Conservation (phyloP, 495 filamentous ascomycete genomes). For the Aspergillus homomorphus region DNA sequence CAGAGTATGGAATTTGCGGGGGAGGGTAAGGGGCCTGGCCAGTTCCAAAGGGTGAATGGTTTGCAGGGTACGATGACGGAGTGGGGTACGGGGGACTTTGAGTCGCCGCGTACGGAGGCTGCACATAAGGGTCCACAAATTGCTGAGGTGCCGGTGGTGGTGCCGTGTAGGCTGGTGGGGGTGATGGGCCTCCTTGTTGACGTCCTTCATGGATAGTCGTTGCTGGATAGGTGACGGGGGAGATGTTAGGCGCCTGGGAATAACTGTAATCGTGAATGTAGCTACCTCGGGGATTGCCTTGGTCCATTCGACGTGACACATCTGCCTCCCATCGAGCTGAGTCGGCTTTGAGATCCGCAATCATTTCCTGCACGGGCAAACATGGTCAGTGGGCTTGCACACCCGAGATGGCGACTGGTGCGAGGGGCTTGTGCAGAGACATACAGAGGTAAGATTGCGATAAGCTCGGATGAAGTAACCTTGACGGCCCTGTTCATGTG, state of each 20-base stretch:
- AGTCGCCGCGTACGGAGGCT: conserved; percentile 34
- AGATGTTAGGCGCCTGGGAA: conserved; percentile 38
- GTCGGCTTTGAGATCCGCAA: conserved; percentile 79
- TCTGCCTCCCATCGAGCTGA: conserved; percentile 78
- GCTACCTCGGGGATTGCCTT: conserved; percentile 47
- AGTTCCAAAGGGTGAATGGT: conserved; percentile 39
- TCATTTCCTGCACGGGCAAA: conserved; percentile 67
- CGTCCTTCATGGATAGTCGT: conserved; percentile 37
- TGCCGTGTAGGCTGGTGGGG: conserved; percentile 39
- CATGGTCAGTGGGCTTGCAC: conserved; percentile 20
- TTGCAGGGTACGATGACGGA: conserved; percentile 34
- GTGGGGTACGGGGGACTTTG: conserved; percentile 37
- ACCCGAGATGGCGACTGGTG: background rate
- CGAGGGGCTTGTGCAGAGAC: background rate
- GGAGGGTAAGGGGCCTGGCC: conserved; percentile 36
- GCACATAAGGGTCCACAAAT: conserved; percentile 40
- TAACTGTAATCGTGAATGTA: conserved; percentile 44
- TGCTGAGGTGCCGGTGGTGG: conserved; percentile 31
- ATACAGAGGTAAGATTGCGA: conserved; percentile 79
- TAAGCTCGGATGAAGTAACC: conserved; percentile 88
- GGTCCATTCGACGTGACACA: conserved; percentile 49
- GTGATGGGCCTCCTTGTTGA: conserved; percentile 38
- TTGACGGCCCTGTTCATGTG: conserved; percentile 54
- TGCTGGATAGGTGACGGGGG: conserved; percentile 34
- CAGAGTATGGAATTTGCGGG: conserved; percentile 38